Percentiles rank a stretch among this genome's conserved stretches.
These are phyloP conservation scores for Fraxinus angustifolia DNA, from an alignment of 305 asterid species.

Conservation along the genomic window DNA sequence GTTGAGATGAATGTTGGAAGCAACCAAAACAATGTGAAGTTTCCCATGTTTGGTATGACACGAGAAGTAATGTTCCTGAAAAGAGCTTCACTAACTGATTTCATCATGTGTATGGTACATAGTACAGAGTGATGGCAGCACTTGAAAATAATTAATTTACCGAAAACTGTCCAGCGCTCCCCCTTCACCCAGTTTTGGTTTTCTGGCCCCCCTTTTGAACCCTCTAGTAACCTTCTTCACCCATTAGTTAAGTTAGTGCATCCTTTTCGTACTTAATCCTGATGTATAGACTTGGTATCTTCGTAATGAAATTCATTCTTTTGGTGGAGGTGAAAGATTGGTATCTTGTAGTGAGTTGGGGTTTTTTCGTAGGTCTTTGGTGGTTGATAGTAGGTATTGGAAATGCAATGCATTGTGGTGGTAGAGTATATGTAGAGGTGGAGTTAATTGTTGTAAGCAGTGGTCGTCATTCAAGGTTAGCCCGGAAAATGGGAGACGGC, in stretches of 20 bases:
- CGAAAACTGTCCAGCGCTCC: neutral
- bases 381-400: conserved; percentile 1
- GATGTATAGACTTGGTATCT: neutral
- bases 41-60: neutral
- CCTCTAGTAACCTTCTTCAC: neutral
- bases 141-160: neutral
- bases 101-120: neutral
- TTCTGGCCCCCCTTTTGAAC: neutral
- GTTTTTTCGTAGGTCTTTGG: neutral
- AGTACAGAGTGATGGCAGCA: neutral
- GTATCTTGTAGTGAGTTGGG: neutral
- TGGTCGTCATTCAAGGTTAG: neutral
- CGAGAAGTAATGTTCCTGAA: conserved; percentile 9
- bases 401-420: neutral
- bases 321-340: neutral
- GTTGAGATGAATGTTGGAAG: neutral
- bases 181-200: neutral
- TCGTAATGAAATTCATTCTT: neutral
- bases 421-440: neutral
- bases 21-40: neutral
- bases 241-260: neutral
- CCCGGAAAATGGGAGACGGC: neutral
- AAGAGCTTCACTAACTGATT: neutral
- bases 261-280: neutral
- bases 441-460: neutral